Conservation (phyloP, 2,329 filamentous ascomycete species). For the Claviceps sp. region DNA sequence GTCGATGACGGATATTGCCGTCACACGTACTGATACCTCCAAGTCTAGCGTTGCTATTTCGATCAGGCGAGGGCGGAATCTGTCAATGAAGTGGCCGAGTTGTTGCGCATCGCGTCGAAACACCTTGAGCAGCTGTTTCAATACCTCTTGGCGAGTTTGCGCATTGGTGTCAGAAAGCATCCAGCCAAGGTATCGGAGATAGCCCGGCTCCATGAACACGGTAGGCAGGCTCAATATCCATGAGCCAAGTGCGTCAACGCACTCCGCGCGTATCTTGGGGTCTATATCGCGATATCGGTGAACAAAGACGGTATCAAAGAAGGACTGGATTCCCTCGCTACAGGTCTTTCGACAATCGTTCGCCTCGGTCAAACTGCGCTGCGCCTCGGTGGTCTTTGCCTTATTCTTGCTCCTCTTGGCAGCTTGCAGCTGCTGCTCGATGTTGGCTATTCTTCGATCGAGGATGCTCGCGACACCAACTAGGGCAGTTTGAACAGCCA, state of each 20-base stretch:
- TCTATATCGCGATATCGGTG: slow-evolving; percentile 94
- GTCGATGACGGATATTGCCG: slow-evolving; percentile 70
- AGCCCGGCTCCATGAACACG: slow-evolving; percentile 79
- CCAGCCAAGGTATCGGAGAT: slow-evolving; percentile 91
- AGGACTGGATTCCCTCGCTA: slow-evolving; percentile 63
- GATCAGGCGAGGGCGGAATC: slow-evolving; percentile 73
- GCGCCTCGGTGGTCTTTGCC: slow-evolving; percentile 57
- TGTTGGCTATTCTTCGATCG: slow-evolving; percentile 58
- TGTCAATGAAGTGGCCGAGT: slow-evolving; percentile 82
- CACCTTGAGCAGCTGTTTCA: slow-evolving; percentile 68
- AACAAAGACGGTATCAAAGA: slow-evolving; percentile 86
- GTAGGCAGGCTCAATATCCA: slow-evolving; percentile 83
- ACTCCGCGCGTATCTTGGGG: slow-evolving; percentile 75
- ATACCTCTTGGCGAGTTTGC: slow-evolving; percentile 66
- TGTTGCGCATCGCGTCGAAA: slow-evolving; percentile 73
- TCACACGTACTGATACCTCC: slow-evolving; percentile 66
- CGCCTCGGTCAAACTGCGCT: slow-evolving; percentile 57
- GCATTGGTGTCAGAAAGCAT: slow-evolving; percentile 72
- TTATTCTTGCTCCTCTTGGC: slow-evolving; percentile 68
- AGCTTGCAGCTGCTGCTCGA: slow-evolving; percentile 64
- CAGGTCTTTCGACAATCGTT: slow-evolving; percentile 56
- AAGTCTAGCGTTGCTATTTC: slow-evolving; percentile 86
- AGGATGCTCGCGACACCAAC: slow-evolving; percentile 61
- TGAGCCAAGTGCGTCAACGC: slow-evolving; percentile 69
- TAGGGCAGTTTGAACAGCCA: slow-evolving; percentile 67